Conservation (phyloP, 2,329 filamentous ascomycete species). For the Ophiostoma australiae region DNA sequence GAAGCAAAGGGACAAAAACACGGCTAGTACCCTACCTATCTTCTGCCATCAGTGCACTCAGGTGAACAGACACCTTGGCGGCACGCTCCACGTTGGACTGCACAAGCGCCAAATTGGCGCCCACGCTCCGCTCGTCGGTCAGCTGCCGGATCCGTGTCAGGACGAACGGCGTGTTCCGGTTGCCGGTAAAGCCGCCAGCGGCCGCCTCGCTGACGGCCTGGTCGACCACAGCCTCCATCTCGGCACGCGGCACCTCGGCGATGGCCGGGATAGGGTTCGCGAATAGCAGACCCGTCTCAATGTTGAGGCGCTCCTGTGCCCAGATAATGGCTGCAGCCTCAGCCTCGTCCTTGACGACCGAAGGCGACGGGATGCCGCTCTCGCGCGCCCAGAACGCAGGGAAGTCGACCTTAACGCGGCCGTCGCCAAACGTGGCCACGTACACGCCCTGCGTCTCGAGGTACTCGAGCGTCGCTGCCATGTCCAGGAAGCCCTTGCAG, state of each 20-base stretch:
- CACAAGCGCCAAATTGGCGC: constrained; percentile 65
- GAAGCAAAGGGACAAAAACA: background rate
- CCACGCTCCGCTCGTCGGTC: constrained; percentile 64
- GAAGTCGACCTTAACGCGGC: constrained; percentile 63
- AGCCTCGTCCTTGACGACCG: constrained; percentile 65
- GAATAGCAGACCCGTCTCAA: constrained; percentile 77
- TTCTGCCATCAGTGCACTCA: constrained; percentile 32
- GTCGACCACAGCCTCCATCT: constrained; percentile 66
- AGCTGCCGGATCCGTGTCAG: constrained; percentile 73
- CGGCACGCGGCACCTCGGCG: constrained; percentile 61
- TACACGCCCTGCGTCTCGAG: constrained; percentile 68
- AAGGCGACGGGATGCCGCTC: constrained; percentile 75
- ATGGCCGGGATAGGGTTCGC: constrained; percentile 80
- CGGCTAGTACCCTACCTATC: constrained; percentile 6
- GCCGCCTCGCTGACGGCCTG: constrained; percentile 61
- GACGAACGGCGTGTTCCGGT: constrained; percentile 79
- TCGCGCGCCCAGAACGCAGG: constrained; percentile 91
- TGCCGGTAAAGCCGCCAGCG: constrained; percentile 63
- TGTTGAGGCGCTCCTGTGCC: constrained; percentile 65
- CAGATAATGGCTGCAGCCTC: constrained; percentile 88
- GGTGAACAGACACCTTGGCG: constrained; percentile 50
- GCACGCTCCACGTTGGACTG: constrained; percentile 51
- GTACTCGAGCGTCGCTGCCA: constrained; percentile 78
- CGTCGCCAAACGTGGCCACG: constrained; percentile 86
- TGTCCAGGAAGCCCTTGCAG: constrained; percentile 94